These are phyloP conservation scores for Solanum hybrid DNA, from an alignment of 305 asterid genomes.

Conservation along the genomic window DNA sequence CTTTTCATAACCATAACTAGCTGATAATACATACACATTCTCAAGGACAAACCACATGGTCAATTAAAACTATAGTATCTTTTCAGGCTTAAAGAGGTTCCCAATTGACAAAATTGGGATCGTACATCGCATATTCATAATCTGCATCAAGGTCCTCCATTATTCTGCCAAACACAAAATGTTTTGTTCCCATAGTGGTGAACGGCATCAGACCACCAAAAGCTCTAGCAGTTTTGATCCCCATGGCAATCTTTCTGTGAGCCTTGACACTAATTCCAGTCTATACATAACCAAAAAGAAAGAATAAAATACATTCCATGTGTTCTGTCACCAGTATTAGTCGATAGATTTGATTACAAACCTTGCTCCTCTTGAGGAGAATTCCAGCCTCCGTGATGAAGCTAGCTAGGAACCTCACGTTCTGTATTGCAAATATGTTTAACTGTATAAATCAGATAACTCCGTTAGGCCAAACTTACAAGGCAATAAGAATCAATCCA, in stretches of 20 bases:
- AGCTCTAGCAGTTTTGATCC: constrained; percentile 87
- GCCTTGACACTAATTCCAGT: constrained; percentile 80
- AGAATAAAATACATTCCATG: background rate
- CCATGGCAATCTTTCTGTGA: constrained; percentile 82
- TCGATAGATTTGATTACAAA: constrained; percentile 8
- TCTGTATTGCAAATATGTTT: constrained; percentile 25
- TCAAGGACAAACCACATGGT: background rate
- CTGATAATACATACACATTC: background rate
- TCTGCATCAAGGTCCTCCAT: constrained; percentile 52
- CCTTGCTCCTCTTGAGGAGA: constrained; percentile 73
- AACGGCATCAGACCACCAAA: constrained; percentile 85
- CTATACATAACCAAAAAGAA: constrained; percentile 26
- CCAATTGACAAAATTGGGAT: constrained; percentile 34
- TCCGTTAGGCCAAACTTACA: background rate
- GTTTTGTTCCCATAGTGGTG: constrained; percentile 86
- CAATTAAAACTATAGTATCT: background rate
- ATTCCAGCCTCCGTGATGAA: constrained; percentile 71
- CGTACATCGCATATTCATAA: constrained; percentile 20
- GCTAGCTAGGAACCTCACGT: constrained; percentile 66
- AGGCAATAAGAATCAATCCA: background rate
- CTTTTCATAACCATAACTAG: background rate
- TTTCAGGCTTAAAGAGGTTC: constrained; percentile 15
- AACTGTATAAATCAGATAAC: background rate
- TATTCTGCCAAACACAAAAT: constrained; percentile 38
- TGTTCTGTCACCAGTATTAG: background rate